These are phyloP conservation scores for Hyaloperonospora brassicae DNA, from an alignment of 352 stramenopile genomes.

Conservation along the genomic window DNA sequence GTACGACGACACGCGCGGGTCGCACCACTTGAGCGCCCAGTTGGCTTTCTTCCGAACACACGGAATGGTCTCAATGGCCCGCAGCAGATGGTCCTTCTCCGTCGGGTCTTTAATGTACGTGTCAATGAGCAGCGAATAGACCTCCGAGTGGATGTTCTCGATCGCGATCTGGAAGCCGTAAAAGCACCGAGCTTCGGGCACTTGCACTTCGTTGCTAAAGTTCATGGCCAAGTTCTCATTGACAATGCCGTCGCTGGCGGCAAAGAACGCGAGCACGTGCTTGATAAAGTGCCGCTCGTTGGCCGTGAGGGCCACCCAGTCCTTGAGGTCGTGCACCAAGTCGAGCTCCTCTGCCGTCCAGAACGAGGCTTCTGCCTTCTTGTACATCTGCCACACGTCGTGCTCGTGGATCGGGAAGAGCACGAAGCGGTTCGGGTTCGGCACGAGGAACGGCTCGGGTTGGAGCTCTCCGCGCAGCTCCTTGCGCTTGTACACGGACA, in stretches of 20 bases:
- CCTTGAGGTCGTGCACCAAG: constrained; percentile 91
- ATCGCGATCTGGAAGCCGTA: constrained; percentile 99
- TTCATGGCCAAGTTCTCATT: constrained; percentile 99
- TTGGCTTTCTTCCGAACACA: constrained; percentile 96
- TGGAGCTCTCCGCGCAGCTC: constrained; percentile 81
- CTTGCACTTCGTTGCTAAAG: constrained; percentile 96
- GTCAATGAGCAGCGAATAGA: constrained; percentile 99
- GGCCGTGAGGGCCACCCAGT: constrained; percentile 90
- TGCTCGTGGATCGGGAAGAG: constrained; percentile 97
- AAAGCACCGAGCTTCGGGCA: constrained; percentile 96
- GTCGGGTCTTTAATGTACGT: constrained; percentile 95
- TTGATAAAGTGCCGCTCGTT: constrained; percentile 98
- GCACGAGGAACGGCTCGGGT: constrained; percentile 89
- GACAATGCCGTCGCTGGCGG: constrained; percentile 97
- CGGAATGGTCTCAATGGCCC: constrained; percentile 96
- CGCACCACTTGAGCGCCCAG: constrained; percentile 96
- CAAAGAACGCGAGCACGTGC: constrained; percentile 98
- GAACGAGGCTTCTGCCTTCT: constrained; percentile 98
- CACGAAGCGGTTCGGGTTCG: constrained; percentile 96
- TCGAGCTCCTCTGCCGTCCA: constrained; percentile 99
- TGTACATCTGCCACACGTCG: constrained; percentile 99
- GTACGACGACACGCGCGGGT: constrained; percentile 89
- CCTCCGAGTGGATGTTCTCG: constrained; percentile 99
- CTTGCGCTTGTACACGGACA: constrained; percentile 82
- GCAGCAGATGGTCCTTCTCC: constrained; percentile 93